Percentiles rank a stretch among this genome's conserved stretches.
phyloP scores from a whole-genome alignment of 768 basidiomycete genomes.

The Boletus vinaceobasis region DNA sequence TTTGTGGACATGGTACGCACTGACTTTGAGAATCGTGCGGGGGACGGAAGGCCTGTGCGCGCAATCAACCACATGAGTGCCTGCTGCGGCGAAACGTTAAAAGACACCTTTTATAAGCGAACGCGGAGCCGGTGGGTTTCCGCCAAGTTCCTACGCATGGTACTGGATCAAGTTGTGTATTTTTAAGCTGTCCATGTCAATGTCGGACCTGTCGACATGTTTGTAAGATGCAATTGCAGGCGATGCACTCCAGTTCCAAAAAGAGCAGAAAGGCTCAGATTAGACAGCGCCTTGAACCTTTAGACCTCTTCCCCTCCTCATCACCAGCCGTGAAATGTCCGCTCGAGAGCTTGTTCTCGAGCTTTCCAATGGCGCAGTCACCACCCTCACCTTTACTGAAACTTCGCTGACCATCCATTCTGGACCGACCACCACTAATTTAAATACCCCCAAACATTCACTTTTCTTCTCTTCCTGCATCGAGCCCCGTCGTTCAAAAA shows the following conservation, averaged over 20 bases:
- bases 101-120: background rate
- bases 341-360: slow-evolving; percentile 20
- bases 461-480: slow-evolving; percentile 10
- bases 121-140: background rate
- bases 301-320: no score
- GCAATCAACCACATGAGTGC: background rate
- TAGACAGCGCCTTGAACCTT: no score
- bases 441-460: background rate
- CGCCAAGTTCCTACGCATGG: background rate
- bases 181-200: background rate
- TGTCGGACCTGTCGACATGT: no score
- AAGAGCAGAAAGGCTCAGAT: no score
- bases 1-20: slow-evolving; percentile 27
- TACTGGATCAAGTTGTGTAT: no score
- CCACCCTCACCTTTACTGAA: slow-evolving; percentile 28
- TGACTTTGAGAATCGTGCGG: background rate
- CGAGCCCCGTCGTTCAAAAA: slow-evolving; percentile 16
- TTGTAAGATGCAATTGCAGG: no score
- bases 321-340: slow-evolving; percentile 11
- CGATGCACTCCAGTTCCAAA: no score
- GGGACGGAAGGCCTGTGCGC: background rate
- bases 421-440: slow-evolving; percentile 4
- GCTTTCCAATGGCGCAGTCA: slow-evolving; percentile 5
- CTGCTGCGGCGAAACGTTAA: background rate
- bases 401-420: slow-evolving; percentile 26